Conservation (phyloP, 2,329 filamentous ascomycete species). For the Didymella glomerata region DNA sequence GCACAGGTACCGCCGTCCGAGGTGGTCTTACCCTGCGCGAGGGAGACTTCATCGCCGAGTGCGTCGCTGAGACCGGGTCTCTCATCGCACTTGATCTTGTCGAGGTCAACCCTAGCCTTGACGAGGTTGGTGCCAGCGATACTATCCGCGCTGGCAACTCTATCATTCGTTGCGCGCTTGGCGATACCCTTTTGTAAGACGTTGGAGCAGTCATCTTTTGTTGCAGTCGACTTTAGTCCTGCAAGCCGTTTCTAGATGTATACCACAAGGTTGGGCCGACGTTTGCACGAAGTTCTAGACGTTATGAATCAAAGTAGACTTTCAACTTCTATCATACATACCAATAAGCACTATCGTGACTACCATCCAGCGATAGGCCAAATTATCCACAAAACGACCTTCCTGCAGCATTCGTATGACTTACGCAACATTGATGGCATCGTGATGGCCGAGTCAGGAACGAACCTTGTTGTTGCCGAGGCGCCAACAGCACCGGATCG, state of each 20-base stretch:
- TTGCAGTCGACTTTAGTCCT: conserved; percentile 10
- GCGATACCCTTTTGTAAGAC: conserved; percentile 81
- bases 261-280: conserved; percentile 2
- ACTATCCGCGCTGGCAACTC: conserved; percentile 92
- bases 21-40: conserved; percentile 93
- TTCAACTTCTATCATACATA: background rate
- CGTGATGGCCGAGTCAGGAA: background rate
- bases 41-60: conserved; percentile 93
- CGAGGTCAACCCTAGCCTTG: conserved; percentile 61
- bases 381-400: background rate
- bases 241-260: conserved; percentile 4
- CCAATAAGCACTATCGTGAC: background rate
- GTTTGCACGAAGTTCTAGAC: background rate
- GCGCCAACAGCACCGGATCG: conserved; percentile 7
- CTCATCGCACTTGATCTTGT: conserved; percentile 67
- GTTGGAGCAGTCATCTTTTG: background rate
- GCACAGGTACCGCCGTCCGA: conserved; percentile 92
- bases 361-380: background rate
- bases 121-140: conserved; percentile 73
- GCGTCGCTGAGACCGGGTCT: conserved; percentile 64
- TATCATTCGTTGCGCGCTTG: conserved; percentile 87
- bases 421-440: background rate
- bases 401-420: background rate
- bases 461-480: conserved; percentile 5
- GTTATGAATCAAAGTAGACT: conserved; percentile 1